Base-by-base conservation (phyloP, 1,139 yeast species). In the Diutina catenulata region DNA sequence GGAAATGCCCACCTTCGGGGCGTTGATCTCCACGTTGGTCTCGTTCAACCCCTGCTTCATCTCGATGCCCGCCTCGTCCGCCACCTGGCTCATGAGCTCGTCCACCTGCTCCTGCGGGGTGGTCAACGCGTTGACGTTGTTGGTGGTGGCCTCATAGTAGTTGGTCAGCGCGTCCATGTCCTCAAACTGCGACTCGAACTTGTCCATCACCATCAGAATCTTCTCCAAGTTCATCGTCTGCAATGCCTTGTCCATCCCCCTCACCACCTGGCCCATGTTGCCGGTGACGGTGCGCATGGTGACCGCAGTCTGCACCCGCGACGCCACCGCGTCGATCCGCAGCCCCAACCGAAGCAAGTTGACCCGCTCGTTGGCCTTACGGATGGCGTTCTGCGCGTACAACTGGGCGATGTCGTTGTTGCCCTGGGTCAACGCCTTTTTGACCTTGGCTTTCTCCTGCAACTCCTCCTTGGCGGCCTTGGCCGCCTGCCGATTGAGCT, bases 81-180 rank as follows among this genome's bases (percentile, higher is more conserved):
- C 98, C 25, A 93, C 91, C 57, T 84, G 88, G 52, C 71, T 87
- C 83, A 93, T 74, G 51, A 93, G 66, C 43, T 81, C 74, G 56
- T 91, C 97, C 23, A 93, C 98, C 48, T 88, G 94, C 42, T 91
- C 98, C 53, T 87, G 95, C 9, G 97, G 98, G 4, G 94, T 84
- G 21, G 81, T 72, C 44, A 83, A 70, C 0, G 96, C 96, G 51
- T 83, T 86, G 36, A 94, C 87, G 43, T 79, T 83, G 43, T 80
- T 80, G 5, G 97, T 87, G 40, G 94, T 91, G 37, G 77, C 74
- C 55, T 93, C 97, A 56, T 91, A 91, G 55, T 91, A 93, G 47
- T 87, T 83, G 0, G 97, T 80, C 28, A 93, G 76, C 7, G 95
- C 94, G 56, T 93, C 98, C 49, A 93, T 65, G 52, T 93, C 97